Base-by-base conservation (phyloP, 2,329 filamentous ascomycete genomes). In the Colletotrichum sp. region DNA sequence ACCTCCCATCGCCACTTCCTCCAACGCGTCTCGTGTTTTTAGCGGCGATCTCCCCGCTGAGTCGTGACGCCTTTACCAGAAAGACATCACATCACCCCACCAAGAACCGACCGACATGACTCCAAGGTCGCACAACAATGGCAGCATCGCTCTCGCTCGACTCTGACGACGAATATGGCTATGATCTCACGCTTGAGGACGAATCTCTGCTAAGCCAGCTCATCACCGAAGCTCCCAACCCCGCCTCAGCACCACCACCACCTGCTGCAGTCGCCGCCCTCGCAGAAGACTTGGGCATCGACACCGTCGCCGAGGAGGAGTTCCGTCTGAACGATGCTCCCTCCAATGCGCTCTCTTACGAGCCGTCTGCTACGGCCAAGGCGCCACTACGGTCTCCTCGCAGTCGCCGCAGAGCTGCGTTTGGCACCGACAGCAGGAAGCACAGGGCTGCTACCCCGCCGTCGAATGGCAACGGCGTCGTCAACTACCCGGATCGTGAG, bases 401-500 rank as follows among this genome's bases (percentile, higher is more conserved):
- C 11, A 44, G 39, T 28, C 66, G 63, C 8, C 44, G 52, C 25
- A 79, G 75, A 67, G 74, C 77, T 15, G 74, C 79, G 13, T 63
- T 30, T 25, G 27, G 75, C 1, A n/a, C 69, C 32, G 63, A 60
- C 22, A 67, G 57, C 36, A 79, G 78, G 77, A 64, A 71, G 48
- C 39, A 13, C 44, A 34, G 15, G 67, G 71, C 75, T 30, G 61
- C 74, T 8, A 36, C 80, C 6, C 73, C 79, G 28, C 57, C 76
- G 68, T 34, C 76, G 13, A 72, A 78, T 59, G 52, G 77, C 59
- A 69, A 80, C 68, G 76, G 82, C 74, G 79, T 82, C 68, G 79
- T 88, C 82, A 76, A 77, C 77, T 90, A 90, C 84, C 87, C 91
- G 81, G 87, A 91, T 85, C 83, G 91, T 93, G 83, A 81, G 89